Evolutionary conservation across 2,329 filamentous ascomycete species (phyloP).

Genomic region (Botrytis tulipae): DNA sequence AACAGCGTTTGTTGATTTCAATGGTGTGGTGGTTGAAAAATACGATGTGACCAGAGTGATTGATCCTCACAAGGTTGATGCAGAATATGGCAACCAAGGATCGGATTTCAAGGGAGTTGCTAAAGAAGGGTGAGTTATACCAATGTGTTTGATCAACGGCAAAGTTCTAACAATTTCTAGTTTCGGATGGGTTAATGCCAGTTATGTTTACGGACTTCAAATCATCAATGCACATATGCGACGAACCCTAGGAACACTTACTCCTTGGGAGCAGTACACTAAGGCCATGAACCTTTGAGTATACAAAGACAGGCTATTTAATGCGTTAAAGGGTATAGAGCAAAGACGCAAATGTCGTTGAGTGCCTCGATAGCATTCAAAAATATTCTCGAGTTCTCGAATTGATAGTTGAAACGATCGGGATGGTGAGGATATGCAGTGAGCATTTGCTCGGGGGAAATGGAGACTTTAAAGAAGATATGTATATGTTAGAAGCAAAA

Average conservation of each 20-base stretch:
- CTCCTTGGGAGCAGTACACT: conserved; percentile 53
- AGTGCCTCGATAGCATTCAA: background rate
- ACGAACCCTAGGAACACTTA: conserved; percentile 83
- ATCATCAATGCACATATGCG: conserved; percentile 87
- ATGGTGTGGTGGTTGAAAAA: conserved; percentile 97
- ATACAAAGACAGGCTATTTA: background rate
- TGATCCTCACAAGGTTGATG: conserved; percentile 90
- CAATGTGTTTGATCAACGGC: background rate
- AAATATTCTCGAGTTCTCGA: background rate
- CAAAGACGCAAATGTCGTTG: too few relatives aligned
- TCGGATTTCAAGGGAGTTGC: conserved; percentile 93
- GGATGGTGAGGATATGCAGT: background rate
- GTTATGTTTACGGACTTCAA: conserved; percentile 89
- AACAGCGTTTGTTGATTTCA: conserved; percentile 97
- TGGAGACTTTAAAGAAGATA: background rate
- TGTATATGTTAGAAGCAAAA: conserved; percentile 1
- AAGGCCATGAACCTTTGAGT: conserved; percentile 24
- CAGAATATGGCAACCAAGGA: conserved; percentile 97
- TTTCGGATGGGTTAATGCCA: conserved; percentile 98
- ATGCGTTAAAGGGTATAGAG: too few relatives aligned
- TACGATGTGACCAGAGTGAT: conserved; percentile 91
- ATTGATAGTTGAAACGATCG: background rate
- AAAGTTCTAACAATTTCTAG: conserved; percentile 48
- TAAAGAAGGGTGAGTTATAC: conserved; percentile 78
- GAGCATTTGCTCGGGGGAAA: background rate